A percentile compares a stretch with the other conserved stretches of the same genome.
Conservation (phyloP, 169 alveolate species). For the Plasmodium gonderi region DNA sequence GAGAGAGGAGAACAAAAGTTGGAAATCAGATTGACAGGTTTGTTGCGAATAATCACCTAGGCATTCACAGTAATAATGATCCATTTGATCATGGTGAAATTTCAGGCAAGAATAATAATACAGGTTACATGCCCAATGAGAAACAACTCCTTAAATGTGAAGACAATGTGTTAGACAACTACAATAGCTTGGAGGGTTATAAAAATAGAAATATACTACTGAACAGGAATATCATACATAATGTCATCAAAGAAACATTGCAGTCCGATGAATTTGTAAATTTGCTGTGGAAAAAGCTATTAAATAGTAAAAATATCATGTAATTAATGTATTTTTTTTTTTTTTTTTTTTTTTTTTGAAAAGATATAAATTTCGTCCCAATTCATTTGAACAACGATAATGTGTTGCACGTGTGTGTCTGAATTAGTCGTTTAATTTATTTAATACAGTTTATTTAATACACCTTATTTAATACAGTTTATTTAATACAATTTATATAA, state of each 20-base stretch:
- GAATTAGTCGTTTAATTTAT: not conserved
- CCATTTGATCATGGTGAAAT: not conserved
- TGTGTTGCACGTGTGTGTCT: not conserved
- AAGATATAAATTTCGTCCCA: not conserved
- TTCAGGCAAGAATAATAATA: not conserved
- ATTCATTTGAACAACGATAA: not conserved
- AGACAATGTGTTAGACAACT: not conserved
- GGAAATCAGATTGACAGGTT: not conserved
- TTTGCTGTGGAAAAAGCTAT: conserved; percentile 34
- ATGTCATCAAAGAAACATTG: conserved; percentile 50
- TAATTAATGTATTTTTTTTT: not conserved
- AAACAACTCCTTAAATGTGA: not conserved
- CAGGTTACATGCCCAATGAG: not conserved
- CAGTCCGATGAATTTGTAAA: conserved; percentile 61
- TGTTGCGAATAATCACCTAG: not conserved
- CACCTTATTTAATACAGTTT: not conserved
- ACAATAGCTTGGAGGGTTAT: not conserved
- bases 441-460: not conserved
- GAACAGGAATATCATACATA: conserved; percentile 22
- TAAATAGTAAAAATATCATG: not conserved
- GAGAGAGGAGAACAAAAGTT: conserved; percentile 2
- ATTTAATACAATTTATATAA: no score
- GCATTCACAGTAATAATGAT: not conserved
- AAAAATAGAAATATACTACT: conserved; percentile 19
- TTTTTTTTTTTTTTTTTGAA: conserved; percentile 1